Evolutionary conservation across 2,329 filamentous ascomycete genomes (phyloP).

Genomic region (Lecanicillium sp.): DNA sequence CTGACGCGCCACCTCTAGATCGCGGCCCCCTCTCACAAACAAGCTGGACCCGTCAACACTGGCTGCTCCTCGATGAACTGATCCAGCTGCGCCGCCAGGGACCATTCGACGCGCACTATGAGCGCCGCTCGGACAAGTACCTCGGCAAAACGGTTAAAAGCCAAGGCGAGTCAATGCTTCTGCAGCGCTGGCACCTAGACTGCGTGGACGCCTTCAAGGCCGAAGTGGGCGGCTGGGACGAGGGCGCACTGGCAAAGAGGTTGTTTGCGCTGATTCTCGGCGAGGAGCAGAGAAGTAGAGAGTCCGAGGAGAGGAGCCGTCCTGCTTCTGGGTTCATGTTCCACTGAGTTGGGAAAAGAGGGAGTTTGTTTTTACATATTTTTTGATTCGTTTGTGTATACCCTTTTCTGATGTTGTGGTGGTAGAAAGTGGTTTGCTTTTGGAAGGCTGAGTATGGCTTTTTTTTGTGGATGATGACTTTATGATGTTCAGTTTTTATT

Average conservation of each 20-base stretch:
- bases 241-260: conserved; percentile 38
- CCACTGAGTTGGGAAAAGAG: conserved; percentile 15
- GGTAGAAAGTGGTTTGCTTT: conserved; percentile 5
- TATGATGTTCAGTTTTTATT: no score
- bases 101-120: conserved; percentile 22
- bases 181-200: conserved; percentile 50
- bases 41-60: conserved; percentile 42
- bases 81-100: conserved; percentile 38
- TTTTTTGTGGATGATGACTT: no score
- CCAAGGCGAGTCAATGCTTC: conserved; percentile 35
- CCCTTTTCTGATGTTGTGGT: conserved; percentile 4
- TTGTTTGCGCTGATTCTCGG: conserved; percentile 45
- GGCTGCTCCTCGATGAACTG: conserved; percentile 43
- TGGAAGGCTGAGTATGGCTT: no score
- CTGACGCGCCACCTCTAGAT: conserved; percentile 17
- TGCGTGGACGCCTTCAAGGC: conserved; percentile 45
- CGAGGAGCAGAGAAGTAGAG: conserved; percentile 28
- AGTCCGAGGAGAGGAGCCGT: conserved; percentile 9
- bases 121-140: conserved; percentile 24
- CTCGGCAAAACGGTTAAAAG: conserved; percentile 41
- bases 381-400: conserved; percentile 8
- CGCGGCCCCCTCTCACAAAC: conserved; percentile 28
- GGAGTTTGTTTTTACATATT: conserved; percentile 9
- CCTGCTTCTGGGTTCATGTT: conserved; percentile 18
- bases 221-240: conserved; percentile 42